Evolutionary conservation across 768 basidiomycete species (phyloP).

Genomic region (Ephemerocybe angulata): DNA sequence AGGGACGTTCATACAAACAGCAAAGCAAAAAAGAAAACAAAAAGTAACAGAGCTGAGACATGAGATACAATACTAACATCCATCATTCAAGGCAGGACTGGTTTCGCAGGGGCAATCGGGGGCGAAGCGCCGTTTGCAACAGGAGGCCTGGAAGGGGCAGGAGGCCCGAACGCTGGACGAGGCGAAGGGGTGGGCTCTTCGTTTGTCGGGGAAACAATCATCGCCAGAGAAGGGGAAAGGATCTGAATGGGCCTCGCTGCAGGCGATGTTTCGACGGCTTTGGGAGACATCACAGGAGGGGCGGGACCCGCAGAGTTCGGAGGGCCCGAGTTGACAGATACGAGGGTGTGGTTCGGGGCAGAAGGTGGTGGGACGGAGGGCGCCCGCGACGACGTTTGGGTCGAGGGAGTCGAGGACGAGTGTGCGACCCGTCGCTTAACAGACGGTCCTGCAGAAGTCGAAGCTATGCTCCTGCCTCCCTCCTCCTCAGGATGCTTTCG

Average conservation of each 20-base stretch:
- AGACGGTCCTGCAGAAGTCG: slow-evolving; percentile 24
- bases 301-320: too few relatives aligned
- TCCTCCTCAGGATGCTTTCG: slow-evolving; percentile 43
- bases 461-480: slow-evolving; percentile 22
- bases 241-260: slow-evolving; percentile 40
- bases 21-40: background rate
- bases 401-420: slow-evolving; percentile 9
- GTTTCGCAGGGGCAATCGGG: slow-evolving; percentile 21
- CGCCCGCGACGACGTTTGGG: slow-evolving; percentile 37
- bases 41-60: slow-evolving; percentile 2
- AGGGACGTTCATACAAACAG: background rate
- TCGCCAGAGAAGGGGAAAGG: slow-evolving; percentile 59
- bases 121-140: slow-evolving; percentile 20
- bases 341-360: background rate
- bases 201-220: slow-evolving; percentile 58
- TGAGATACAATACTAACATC: background rate
- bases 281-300: slow-evolving; percentile 2
- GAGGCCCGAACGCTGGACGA: slow-evolving; percentile 28
- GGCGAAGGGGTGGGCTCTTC: slow-evolving; percentile 38
- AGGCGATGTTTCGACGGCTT: slow-evolving; percentile 12
- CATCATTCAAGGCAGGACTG: slow-evolving; percentile 13
- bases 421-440: slow-evolving; percentile 17
- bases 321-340: too few relatives aligned
- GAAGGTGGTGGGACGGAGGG: background rate
- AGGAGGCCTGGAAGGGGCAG: slow-evolving; percentile 25